phyloP scores from a whole-genome alignment of 2,329 filamentous ascomycete genomes.

The Pezicula radicicola region DNA sequence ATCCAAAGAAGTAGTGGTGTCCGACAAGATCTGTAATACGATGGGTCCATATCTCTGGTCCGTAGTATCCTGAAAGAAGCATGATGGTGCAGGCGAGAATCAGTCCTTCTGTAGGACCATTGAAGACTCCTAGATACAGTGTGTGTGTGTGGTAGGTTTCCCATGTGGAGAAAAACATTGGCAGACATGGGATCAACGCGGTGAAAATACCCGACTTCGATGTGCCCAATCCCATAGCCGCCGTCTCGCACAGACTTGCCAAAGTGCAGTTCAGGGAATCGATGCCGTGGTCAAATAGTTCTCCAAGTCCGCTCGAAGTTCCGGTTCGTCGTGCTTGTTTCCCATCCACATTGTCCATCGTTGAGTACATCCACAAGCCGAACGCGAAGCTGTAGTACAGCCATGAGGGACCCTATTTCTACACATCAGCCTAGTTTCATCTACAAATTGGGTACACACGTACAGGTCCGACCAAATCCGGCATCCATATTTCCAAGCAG shows the following conservation, averaged over 20 bases:
- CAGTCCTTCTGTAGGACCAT: constrained; percentile 93
- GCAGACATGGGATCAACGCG: constrained; percentile 82
- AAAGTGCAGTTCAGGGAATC: constrained; percentile 97
- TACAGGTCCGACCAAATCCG: constrained; percentile 87
- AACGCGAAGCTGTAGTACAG: constrained; percentile 94
- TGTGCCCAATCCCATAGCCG: constrained; percentile 86
- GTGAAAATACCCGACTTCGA: constrained; percentile 87
- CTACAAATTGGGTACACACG: constrained; percentile 28
- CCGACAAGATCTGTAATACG: constrained; percentile 70
- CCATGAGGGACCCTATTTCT: constrained; percentile 74
- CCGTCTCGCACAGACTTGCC: constrained; percentile 84
- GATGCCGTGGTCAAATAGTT: constrained; percentile 98
- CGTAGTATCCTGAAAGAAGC: constrained; percentile 82
- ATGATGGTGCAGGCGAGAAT: constrained; percentile 86
- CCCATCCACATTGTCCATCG: constrained; percentile 98
- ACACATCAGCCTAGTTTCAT: neutral
- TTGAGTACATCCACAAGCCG: constrained; percentile 98
- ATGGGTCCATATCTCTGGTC: constrained; percentile 81
- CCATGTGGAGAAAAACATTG: constrained; percentile 99
- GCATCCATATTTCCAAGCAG: constrained; percentile 74
- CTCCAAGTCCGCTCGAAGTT: constrained; percentile 89
- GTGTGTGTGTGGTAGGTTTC: constrained; percentile 99
- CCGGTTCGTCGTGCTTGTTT: constrained; percentile 95
- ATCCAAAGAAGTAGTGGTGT: constrained; percentile 46
- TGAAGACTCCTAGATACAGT: constrained; percentile 92